A percentile compares a stretch with the other conserved stretches of the same genome.
Conservation (phyloP, 2,329 filamentous ascomycete species). For the Beauveria caledonica region DNA sequence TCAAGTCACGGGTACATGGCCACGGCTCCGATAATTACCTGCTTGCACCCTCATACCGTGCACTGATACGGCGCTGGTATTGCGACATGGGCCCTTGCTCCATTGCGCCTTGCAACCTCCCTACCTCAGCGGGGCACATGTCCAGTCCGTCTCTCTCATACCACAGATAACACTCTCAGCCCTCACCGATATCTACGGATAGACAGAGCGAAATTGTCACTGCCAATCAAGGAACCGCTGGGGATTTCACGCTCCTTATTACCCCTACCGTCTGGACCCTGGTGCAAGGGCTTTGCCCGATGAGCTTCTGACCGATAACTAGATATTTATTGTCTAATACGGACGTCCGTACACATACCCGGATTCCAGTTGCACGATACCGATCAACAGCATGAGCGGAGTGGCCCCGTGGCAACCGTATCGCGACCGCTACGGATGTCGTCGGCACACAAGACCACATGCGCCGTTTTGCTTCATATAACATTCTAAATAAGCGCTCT, state of each 20-base stretch:
- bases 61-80: neutral
- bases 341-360: neutral
- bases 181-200: neutral
- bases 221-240: neutral
- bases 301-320: neutral
- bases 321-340: neutral
- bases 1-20: too few relatives aligned
- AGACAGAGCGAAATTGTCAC: neutral
- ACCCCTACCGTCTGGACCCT: neutral
- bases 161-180: neutral
- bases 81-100: conserved; percentile 3
- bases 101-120: neutral
- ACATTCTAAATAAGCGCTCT: too few relatives aligned
- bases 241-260: neutral
- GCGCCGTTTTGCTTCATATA: neutral
- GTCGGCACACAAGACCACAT: neutral
- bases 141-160: neutral
- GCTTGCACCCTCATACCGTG: neutral
- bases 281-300: neutral
- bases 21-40: too few relatives aligned
- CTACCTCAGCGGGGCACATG: neutral
- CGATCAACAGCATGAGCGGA: neutral
- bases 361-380: neutral
- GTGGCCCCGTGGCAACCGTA: neutral
- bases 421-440: neutral